Evolutionary conservation across 192 early-diverging fungal genomes (phyloP).

Genomic region (Backusella tarrabulga): DNA sequence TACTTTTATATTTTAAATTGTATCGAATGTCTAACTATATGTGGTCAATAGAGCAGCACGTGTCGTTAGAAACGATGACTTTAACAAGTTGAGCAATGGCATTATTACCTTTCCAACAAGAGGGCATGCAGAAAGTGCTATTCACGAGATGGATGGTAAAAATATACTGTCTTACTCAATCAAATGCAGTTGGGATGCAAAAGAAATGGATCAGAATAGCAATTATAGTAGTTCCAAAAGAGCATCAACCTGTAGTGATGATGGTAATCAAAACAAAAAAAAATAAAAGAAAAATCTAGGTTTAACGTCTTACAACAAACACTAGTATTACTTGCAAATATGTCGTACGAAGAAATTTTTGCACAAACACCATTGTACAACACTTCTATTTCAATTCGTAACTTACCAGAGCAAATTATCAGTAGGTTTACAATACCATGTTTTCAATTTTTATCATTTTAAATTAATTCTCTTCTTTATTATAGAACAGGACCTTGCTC

Average conservation of each 20-base stretch:
- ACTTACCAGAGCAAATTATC: conserved; percentile 70
- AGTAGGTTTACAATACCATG: background rate
- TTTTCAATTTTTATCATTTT: background rate
- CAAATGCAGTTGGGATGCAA: conserved; percentile 88
- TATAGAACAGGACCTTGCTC: conserved; percentile 58
- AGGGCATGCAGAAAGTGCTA: conserved; percentile 81
- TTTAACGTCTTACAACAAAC: background rate
- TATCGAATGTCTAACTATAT: background rate
- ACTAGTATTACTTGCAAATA: conserved; percentile 16
- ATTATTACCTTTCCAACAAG: conserved; percentile 84
- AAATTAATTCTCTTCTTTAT: background rate
- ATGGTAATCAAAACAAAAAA: conserved; percentile 5
- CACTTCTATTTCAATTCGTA: conserved; percentile 85
- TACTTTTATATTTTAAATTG: background rate
- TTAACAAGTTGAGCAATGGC: conserved; percentile 58
- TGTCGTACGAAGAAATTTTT: conserved; percentile 69
- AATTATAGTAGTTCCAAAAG: background rate
- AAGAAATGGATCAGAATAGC: conserved; percentile 44
- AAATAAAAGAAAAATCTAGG: background rate
- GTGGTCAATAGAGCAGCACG: conserved; percentile 64
- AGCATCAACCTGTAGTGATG: background rate
- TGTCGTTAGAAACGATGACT: conserved; percentile 54
- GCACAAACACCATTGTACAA: conserved; percentile 78
- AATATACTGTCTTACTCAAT: conserved; percentile 78
- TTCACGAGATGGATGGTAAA: conserved; percentile 81